Percentiles rank a stretch among this genome's conserved stretches.
Evolutionary conservation across 495 filamentous ascomycete genomes (phyloP).

Genomic region (Penicillium verhagenii): DNA sequence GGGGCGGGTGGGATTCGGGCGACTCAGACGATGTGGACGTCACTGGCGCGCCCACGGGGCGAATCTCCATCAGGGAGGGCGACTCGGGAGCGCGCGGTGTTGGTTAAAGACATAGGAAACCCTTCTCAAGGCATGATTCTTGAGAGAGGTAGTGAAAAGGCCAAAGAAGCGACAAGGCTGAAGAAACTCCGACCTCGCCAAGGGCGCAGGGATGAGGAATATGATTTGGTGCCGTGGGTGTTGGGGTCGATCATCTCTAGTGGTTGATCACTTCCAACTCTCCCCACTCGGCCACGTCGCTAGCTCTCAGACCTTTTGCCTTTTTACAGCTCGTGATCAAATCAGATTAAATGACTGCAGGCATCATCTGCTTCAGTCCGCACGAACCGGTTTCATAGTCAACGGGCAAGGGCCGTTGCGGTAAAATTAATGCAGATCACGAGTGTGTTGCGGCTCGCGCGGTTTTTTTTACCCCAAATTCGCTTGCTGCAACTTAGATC

Average conservation of each 20-base stretch:
- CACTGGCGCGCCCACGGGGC: conserved; percentile 25
- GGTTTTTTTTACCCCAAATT: not conserved
- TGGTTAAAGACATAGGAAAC: conserved; percentile 5
- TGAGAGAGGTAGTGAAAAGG: not conserved
- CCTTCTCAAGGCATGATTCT: not conserved
- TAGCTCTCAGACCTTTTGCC: not conserved
- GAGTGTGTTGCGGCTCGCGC: not conserved
- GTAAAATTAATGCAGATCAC: not conserved
- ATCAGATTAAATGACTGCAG: not conserved
- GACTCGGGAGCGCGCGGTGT: conserved; percentile 1
- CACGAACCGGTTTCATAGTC: not conserved
- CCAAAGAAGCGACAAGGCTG: not conserved
- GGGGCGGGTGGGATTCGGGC: conserved; percentile 15
- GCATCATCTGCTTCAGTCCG: not conserved
- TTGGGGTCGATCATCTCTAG: conserved; percentile 7
- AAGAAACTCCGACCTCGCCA: not conserved
- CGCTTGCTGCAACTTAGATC: not conserved
- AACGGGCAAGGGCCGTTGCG: not conserved
- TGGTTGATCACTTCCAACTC: not conserved
- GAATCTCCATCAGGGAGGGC: conserved; percentile 33
- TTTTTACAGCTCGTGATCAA: not conserved
- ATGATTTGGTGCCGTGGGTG: not conserved
- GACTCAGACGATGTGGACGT: conserved; percentile 11
- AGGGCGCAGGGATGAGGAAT: not conserved
- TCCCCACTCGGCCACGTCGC: conserved; percentile 3